Conservation (phyloP, 2,329 filamentous ascomycete genomes). For the Eurotiales sp. region DNA sequence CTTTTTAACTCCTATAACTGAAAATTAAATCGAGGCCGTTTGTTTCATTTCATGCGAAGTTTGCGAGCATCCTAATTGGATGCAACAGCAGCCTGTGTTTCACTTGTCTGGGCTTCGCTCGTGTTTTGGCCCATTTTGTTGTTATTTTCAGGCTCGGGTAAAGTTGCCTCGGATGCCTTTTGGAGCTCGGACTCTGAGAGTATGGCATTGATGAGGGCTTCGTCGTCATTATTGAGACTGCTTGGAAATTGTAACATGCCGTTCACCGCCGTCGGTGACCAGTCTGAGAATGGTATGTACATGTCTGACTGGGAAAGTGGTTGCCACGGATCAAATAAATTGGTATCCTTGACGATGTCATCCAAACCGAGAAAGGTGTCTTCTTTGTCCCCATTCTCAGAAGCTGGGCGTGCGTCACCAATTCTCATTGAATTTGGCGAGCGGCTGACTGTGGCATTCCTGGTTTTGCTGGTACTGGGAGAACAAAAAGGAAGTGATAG, state of each 20-base stretch:
- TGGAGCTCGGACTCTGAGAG: slow-evolving; percentile 31
- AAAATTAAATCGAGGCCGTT: not conserved
- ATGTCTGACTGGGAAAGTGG: slow-evolving; percentile 11
- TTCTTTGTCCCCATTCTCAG: not conserved
- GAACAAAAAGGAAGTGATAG: slow-evolving; percentile 37
- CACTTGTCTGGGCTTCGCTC: not conserved
- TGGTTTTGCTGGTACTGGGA: slow-evolving; percentile 22
- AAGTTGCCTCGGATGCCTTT: slow-evolving; percentile 19
- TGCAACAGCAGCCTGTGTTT: slow-evolving; percentile 5
- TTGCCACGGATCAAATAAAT: slow-evolving; percentile 13
- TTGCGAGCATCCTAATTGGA: not conserved
- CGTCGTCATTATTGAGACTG: slow-evolving; percentile 21
- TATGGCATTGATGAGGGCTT: slow-evolving; percentile 34
- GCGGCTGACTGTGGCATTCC: not conserved
- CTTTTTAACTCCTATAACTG: slow-evolving; percentile 1
- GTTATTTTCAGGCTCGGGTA: not conserved
- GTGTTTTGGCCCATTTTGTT: not conserved
- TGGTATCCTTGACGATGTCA: slow-evolving; percentile 9
- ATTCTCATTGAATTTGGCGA: slow-evolving; percentile 8
- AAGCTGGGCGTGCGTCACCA: not conserved
- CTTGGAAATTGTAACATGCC: slow-evolving; percentile 10
- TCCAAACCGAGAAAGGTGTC: slow-evolving; percentile 8
- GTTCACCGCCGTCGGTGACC: slow-evolving; percentile 20
- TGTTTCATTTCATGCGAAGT: not conserved
- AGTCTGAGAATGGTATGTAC: slow-evolving; percentile 13